A percentile compares a stretch with the other conserved stretches of the same genome.
Evolutionary conservation across 176 grass and related monocot genomes (phyloP).

Genomic region (Aegilops tauschii): DNA sequence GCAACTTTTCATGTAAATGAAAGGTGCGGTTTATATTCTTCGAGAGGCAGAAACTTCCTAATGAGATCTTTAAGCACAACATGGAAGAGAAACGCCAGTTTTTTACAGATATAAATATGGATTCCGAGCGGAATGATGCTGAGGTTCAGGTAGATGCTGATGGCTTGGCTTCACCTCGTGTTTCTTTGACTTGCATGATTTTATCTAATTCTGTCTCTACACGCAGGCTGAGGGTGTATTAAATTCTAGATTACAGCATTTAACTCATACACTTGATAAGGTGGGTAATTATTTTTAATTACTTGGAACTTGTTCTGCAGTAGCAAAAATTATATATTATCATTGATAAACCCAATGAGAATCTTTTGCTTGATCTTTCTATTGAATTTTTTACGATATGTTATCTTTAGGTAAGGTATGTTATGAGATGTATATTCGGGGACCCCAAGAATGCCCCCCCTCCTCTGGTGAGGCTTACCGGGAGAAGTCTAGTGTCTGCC

Average conservation of each 20-base stretch:
- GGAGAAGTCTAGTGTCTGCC: constrained; percentile 60
- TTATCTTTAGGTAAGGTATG: constrained; percentile 73
- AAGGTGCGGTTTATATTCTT: constrained; percentile 96
- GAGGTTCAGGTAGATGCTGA: constrained; percentile 74
- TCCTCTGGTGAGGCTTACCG: constrained; percentile 75
- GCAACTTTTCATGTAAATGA: constrained; percentile 37
- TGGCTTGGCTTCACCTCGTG: constrained; percentile 18
- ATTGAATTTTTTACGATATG: constrained; percentile 14
- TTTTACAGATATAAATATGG: constrained; percentile 84
- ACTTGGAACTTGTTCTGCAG: constrained; percentile 21
- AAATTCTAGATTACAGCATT: constrained; percentile 94
- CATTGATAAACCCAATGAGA: neutral
- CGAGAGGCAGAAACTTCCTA: constrained; percentile 87
- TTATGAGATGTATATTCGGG: constrained; percentile 75
- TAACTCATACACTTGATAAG: constrained; percentile 95
- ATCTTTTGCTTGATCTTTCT: neutral
- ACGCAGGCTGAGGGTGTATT: constrained; percentile 87
- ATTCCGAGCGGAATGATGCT: constrained; percentile 79
- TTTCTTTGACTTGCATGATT: constrained; percentile 16
- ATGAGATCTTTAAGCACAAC: constrained; percentile 82
- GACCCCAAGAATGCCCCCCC: constrained; percentile 89
- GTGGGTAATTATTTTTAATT: constrained; percentile 35
- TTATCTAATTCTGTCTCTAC: constrained; percentile 15
- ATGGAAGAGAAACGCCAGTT: constrained; percentile 93
- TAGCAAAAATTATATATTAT: neutral